Evolutionary conservation across 2,329 filamentous ascomycete species (phyloP).

Genomic region (Chalara sp.): DNA sequence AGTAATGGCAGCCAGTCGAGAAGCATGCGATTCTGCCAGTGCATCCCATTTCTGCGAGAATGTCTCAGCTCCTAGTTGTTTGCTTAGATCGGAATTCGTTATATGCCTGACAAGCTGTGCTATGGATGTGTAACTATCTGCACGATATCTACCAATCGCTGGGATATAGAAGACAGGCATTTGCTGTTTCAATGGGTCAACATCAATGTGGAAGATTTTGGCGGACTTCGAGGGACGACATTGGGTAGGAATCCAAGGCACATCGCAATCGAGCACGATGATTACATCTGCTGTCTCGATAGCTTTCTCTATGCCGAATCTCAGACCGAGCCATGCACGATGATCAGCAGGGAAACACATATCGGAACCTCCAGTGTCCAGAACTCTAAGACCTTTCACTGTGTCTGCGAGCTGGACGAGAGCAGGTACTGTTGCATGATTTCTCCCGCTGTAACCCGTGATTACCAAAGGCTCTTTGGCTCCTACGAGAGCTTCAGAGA

Average conservation of each 20-base stretch:
- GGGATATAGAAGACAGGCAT: slow-evolving; percentile 70
- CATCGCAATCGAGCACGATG: slow-evolving; percentile 76
- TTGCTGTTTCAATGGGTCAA: slow-evolving; percentile 57
- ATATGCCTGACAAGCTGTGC: slow-evolving; percentile 63
- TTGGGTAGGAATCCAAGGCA: slow-evolving; percentile 86
- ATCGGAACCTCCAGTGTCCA: slow-evolving; percentile 72
- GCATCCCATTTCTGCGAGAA: slow-evolving; percentile 40
- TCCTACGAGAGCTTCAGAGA: slow-evolving; percentile 51
- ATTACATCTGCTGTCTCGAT: slow-evolving; percentile 79
- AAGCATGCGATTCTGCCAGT: slow-evolving; percentile 50
- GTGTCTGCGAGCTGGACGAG: slow-evolving; percentile 62
- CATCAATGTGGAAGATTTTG: slow-evolving; percentile 56
- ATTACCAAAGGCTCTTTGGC: slow-evolving; percentile 64
- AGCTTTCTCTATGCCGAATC: slow-evolving; percentile 66
- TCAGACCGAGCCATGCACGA: slow-evolving; percentile 60
- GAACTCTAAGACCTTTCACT: slow-evolving; percentile 61
- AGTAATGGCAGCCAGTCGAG: slow-evolving; percentile 53
- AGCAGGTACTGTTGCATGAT: slow-evolving; percentile 53
- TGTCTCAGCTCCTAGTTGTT: slow-evolving; percentile 26
- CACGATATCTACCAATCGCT: slow-evolving; percentile 58
- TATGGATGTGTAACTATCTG: slow-evolving; percentile 57
- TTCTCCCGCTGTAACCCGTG: slow-evolving; percentile 65
- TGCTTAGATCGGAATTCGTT: slow-evolving; percentile 35
- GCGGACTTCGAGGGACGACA: slow-evolving; percentile 47
- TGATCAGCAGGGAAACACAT: slow-evolving; percentile 76